Evolutionary conservation across 2,329 filamentous ascomycete species (phyloP).

Genomic region (Cytospora leucostoma): DNA sequence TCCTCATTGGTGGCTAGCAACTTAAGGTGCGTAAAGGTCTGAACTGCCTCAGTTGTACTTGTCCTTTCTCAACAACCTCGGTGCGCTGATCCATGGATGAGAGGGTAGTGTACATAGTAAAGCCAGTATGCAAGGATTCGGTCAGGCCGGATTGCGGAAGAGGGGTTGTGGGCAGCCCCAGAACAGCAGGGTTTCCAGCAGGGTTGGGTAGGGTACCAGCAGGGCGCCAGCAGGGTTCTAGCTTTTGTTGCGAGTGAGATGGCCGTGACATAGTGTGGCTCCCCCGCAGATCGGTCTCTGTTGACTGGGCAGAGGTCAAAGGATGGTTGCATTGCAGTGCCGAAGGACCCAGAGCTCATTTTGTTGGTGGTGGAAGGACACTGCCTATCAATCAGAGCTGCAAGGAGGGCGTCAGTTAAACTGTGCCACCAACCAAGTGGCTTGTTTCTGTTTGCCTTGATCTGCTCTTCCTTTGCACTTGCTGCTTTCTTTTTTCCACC

Average conservation of each 20-base stretch:
- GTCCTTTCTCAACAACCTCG: too few species aligned
- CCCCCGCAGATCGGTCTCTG: too few species aligned
- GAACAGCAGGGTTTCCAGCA: too few species aligned
- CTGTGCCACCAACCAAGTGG: background rate
- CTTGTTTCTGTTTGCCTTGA: background rate
- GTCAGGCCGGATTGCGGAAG: too few species aligned
- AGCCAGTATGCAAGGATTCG: too few species aligned
- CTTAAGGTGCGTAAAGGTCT: too few species aligned
- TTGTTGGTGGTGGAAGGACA: background rate
- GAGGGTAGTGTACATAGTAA: too few species aligned
- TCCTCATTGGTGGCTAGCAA: background rate
- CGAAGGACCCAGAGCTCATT: background rate
- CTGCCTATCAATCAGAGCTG: background rate
- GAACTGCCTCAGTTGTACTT: too few species aligned
- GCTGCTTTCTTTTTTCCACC: background rate
- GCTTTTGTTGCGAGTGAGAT: background rate
- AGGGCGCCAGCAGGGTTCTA: background rate
- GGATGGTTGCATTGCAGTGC: background rate
- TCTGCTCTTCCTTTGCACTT: background rate
- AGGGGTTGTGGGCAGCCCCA: too few species aligned
- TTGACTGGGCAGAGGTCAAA: background rate
- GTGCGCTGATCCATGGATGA: too few species aligned
- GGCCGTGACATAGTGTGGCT: background rate
- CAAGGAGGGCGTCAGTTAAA: background rate
- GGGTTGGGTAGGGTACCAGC: too few species aligned